Percentiles rank a stretch among this genome's conserved stretches.
Evolutionary conservation across 2,329 filamentous ascomycete species (phyloP).

Genomic region (Neofusicoccum umdonicola): DNA sequence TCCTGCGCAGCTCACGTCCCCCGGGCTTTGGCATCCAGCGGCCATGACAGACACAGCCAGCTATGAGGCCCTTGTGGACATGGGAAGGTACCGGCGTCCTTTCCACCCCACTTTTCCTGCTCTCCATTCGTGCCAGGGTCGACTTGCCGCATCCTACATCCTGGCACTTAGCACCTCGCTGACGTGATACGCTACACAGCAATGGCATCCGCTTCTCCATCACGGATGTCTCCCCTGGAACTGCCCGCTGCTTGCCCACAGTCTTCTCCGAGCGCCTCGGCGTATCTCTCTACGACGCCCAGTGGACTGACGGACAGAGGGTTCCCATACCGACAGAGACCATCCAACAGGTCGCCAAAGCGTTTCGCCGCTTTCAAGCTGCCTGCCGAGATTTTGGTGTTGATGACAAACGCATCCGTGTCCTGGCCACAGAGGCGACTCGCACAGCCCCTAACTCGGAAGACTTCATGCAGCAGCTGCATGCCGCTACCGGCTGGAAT

Average conservation of each 20-base stretch:
- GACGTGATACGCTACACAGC: constrained; percentile 46
- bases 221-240: constrained; percentile 70
- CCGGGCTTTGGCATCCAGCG: no score
- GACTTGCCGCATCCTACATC: no score
- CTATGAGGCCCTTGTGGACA: constrained; percentile 21
- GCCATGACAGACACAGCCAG: not conserved
- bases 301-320: constrained; percentile 46
- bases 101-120: not conserved
- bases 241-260: constrained; percentile 70
- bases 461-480: constrained; percentile 66
- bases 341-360: constrained; percentile 64
- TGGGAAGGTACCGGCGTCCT: constrained; percentile 20
- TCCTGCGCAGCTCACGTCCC: no score
- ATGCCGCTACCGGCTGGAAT: constrained; percentile 60
- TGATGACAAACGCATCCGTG: constrained; percentile 60
- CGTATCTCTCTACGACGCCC: constrained; percentile 84
- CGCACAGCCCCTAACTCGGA: constrained; percentile 73
- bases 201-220: constrained; percentile 95
- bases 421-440: constrained; percentile 88
- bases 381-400: constrained; percentile 72
- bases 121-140: not conserved
- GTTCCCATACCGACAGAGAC: constrained; percentile 57
- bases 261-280: constrained; percentile 74
- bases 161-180: not conserved
- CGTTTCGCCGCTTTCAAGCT: constrained; percentile 67